Evolutionary conservation across 1,284 basidiomycete species (phyloP), one percentile per base, ranked within the genome.

Genomic region (Ganoderma leucocontextum): DNA sequence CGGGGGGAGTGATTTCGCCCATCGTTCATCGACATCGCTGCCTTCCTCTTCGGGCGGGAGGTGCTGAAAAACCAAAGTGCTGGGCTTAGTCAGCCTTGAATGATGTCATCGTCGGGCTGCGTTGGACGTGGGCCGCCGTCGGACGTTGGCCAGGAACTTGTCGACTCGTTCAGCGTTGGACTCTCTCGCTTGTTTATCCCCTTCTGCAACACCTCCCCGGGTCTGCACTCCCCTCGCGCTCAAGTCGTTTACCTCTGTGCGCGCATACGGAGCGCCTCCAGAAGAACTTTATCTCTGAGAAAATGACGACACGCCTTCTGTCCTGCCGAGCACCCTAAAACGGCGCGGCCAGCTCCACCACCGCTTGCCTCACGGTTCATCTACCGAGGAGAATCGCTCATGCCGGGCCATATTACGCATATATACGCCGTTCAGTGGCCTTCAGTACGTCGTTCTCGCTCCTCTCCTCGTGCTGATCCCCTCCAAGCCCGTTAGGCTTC

Each of bases 281-380:
- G 58, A 67, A 62, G 66, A 69, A 65, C 67, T 67, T 66, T 66
- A 68, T 70, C 71, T 63, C 61, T 66, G 41, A 65, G 60, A 58
- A 73, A 63, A 55, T 64, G 52, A 63, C 49, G 62, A 67, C 68
- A 70, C 63, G 68, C 66, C 70, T 63, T 73, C 65, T 62, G 62
- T 67, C 68, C 53, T 73, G 71, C 72, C 74, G 74, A 74, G 74
- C 66, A 73, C 74, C 74, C 74, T 69, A 73, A 72, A 75, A 70
- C 42, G 57, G 64, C 60, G 52, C 63, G 41, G 49, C 60, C 58
- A 49, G 67, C 71, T 72, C 71, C 71, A 72, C 69, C 64, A 49
- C 67, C 66, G 38, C 60, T 61, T 66, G 66, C 68, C 67, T 63
- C 70, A 55, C 62, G 49, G 17, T 58, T 61, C 36, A 44, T 29